These are phyloP conservation scores for Podila epigama DNA, from an alignment of 192 early-diverging fungal genomes.

Conservation along the genomic window DNA sequence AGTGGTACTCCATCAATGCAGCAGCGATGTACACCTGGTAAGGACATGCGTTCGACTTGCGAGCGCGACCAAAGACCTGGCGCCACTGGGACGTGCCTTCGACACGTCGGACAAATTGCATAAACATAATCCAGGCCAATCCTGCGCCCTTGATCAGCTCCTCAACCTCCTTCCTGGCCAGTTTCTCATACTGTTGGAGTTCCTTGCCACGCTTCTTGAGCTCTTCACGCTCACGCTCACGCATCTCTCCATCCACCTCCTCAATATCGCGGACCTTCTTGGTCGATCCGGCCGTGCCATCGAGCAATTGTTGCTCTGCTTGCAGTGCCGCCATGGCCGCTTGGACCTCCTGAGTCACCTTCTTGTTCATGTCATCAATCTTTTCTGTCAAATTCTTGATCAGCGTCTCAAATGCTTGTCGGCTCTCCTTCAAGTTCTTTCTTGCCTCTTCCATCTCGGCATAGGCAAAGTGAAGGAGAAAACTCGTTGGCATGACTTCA, in stretches of 20 bases:
- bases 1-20: slow-evolving; percentile 93
- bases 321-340: slow-evolving; percentile 42
- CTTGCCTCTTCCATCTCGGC: slow-evolving; percentile 72
- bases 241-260: slow-evolving; percentile 65
- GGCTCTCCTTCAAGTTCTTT: slow-evolving; percentile 63
- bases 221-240: slow-evolving; percentile 57
- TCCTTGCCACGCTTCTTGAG: slow-evolving; percentile 69
- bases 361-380: slow-evolving; percentile 53
- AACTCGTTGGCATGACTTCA: slow-evolving; percentile 76
- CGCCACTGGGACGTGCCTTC: slow-evolving; percentile 69
- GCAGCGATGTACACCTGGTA: slow-evolving; percentile 71
- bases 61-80: slow-evolving; percentile 76
- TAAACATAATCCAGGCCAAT: slow-evolving; percentile 88
- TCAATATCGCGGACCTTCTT: slow-evolving; percentile 55
- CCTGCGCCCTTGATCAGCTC: slow-evolving; percentile 65
- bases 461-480: slow-evolving; percentile 76
- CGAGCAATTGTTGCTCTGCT: slow-evolving; percentile 46
- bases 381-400: slow-evolving; percentile 51
- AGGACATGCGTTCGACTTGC: slow-evolving; percentile 76
- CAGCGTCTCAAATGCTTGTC: slow-evolving; percentile 62
- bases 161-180: slow-evolving; percentile 60
- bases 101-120: slow-evolving; percentile 79
- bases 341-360: slow-evolving; percentile 55
- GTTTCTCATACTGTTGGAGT: slow-evolving; percentile 64
- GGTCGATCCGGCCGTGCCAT: slow-evolving; percentile 39